Base-by-base conservation (phyloP, 331 rosid species). In the Ulmus americana region DNA sequence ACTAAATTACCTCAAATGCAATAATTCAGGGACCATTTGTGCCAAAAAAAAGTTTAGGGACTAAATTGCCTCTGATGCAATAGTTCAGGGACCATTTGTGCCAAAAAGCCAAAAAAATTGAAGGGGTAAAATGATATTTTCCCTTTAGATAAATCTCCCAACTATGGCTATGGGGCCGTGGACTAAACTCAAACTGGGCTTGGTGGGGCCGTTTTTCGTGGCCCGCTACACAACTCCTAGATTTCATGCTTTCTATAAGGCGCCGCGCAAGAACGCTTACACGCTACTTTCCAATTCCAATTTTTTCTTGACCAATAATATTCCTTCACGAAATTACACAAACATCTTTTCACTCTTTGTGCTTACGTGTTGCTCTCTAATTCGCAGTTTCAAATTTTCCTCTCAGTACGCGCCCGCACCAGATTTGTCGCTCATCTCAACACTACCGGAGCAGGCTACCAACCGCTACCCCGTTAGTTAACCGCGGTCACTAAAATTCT, bases 401-500 rank as follows among this genome's bases (percentile, higher is more conserved):
- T 48, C 4, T 7, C 13, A 18, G 1, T 2, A 5, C 50, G 43
- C 52, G n/a, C 5, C 35, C 13, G 61, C 52, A 65, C n/a, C 4
- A 15, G 70, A 65, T 65, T 15, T 8, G 1, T 12, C 8, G 8
- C 43, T n/a, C 42, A 9, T 42, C 7, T 65, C 41, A 10, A 13
- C 42, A 41, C 28, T 3, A 10, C 6, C 55, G 55, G 67, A 11
- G 64, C 28, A 44, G 53, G 16, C 13, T n/a, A 45, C 38, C 45
- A 28, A 63, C 47, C 68, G 68, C 41, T 7, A 54, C 60, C 12
- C 53, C 60, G 60, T 65, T 39, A 65, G 60, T 65, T 65, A 41
- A 65, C 49, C 4, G 55, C 44, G 28, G 39, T 9, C 60, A 55
- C 40, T 22, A 55, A 35, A 55, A 12, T 39, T 7, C 60, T 8